phyloP scores from a whole-genome alignment of 331 rosid species.

The Quercus lobata region DNA sequence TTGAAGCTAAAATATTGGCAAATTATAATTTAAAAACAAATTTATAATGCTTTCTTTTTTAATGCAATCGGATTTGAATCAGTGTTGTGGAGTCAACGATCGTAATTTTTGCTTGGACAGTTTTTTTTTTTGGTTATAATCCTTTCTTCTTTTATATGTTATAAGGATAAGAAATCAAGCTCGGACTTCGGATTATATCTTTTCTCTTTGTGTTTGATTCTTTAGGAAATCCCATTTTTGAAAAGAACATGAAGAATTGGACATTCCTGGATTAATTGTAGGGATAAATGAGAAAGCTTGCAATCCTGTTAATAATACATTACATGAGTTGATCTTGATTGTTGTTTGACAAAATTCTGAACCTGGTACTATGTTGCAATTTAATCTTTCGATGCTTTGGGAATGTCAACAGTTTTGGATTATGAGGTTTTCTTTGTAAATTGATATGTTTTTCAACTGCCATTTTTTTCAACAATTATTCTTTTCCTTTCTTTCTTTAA shows the following conservation, averaged over 20 bases:
- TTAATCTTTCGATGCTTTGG: background rate
- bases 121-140: too few relatives aligned
- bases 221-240: background rate
- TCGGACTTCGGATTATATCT: background rate
- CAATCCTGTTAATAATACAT: background rate
- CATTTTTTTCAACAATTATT: background rate
- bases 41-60: too few relatives aligned
- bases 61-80: background rate
- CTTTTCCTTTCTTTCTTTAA: background rate
- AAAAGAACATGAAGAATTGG: background rate
- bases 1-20: background rate
- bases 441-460: background rate
- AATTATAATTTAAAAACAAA: too few relatives aligned
- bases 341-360: background rate
- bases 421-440: background rate
- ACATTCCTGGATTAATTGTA: background rate
- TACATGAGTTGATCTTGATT: background rate
- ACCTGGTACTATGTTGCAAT: background rate
- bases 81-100: background rate
- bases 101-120: background rate
- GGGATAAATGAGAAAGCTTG: background rate
- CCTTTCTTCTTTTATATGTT: background rate
- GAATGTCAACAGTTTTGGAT: background rate
- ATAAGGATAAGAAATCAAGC: background rate
- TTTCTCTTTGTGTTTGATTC: background rate